phyloP scores from a whole-genome alignment of 768 basidiomycete species.

The Leucosporidium scottii region DNA sequence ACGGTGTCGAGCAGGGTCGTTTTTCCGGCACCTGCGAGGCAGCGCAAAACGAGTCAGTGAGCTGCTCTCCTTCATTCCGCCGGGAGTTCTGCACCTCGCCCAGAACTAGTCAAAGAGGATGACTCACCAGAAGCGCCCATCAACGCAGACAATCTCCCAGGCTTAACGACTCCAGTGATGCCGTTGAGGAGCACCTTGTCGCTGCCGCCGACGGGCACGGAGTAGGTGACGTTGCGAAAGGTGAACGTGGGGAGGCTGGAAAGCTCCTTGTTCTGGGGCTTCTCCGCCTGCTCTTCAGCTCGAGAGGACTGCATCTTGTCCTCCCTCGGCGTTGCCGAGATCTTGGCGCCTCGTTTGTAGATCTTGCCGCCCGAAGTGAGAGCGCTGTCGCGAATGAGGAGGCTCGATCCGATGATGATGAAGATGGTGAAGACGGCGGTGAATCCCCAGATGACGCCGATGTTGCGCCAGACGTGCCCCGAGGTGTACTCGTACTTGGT shows the following conservation, averaged over 20 bases:
- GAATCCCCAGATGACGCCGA: slow-evolving; percentile 9
- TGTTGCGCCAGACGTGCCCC: slow-evolving; percentile 13
- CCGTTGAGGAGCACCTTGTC: slow-evolving; percentile 19
- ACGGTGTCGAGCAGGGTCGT: slow-evolving; percentile 38
- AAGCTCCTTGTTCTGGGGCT: background rate
- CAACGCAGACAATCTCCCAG: slow-evolving; percentile 45
- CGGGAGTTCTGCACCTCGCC: too few species aligned
- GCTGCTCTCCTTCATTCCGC: too few species aligned
- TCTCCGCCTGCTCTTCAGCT: background rate
- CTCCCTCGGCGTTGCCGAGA: too few species aligned
- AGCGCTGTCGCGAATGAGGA: slow-evolving; percentile 24
- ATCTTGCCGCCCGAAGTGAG: slow-evolving; percentile 12
- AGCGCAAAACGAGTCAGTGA: background rate
- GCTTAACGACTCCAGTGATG: slow-evolving; percentile 42
- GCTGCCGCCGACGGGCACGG: slow-evolving; percentile 12
- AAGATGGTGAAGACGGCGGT: slow-evolving; percentile 15
- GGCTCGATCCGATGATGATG: slow-evolving; percentile 36
- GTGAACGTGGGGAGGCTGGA: slow-evolving; percentile 35
- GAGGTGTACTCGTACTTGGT: slow-evolving; percentile 10
- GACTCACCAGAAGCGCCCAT: slow-evolving; percentile 47
- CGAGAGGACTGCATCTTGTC: too few species aligned
- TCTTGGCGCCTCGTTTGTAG: slow-evolving; percentile 15
- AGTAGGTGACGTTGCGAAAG: slow-evolving; percentile 40
- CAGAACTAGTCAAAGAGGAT: background rate
- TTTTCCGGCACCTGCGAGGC: slow-evolving; percentile 40